Conservation (phyloP, 2,329 filamentous ascomycete genomes). For the Pseudovirgaria hyperparasitica region DNA sequence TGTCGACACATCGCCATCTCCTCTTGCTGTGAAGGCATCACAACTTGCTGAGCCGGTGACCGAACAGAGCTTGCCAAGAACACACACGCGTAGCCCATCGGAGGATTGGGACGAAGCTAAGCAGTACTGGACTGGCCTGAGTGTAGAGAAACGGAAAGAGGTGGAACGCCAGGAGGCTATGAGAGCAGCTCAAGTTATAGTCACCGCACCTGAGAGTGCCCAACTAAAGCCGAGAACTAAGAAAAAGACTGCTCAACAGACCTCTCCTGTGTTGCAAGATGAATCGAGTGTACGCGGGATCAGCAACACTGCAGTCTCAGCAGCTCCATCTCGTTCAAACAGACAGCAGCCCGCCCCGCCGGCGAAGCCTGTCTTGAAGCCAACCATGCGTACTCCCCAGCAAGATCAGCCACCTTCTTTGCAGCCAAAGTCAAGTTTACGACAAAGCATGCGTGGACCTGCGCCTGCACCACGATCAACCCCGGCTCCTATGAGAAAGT, state of each 20-base stretch:
- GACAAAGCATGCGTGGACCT: slow-evolving; percentile 7
- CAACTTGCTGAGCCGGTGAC: slow-evolving; percentile 7
- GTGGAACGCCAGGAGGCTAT: slow-evolving; percentile 48
- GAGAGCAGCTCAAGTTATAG: slow-evolving; percentile 34
- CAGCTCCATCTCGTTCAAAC: slow-evolving; percentile 5
- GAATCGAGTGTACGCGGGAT: no score
- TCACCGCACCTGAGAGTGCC: slow-evolving; percentile 11
- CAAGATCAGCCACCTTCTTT: no score
- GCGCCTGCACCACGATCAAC: slow-evolving; percentile 6
- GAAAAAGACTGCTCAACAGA: slow-evolving; percentile 17
- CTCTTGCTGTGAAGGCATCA: slow-evolving; percentile 8
- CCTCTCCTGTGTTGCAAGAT: slow-evolving; percentile 2
- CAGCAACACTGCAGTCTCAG: no score
- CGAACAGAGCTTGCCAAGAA: slow-evolving; percentile 1
- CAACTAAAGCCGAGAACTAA: slow-evolving; percentile 27
- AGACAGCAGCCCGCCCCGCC: slow-evolving; percentile 15
- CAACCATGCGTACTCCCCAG: slow-evolving; percentile 19
- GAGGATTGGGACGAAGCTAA: slow-evolving; percentile 57
- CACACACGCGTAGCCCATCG: slow-evolving; percentile 3
- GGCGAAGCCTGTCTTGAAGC: slow-evolving; percentile 28
- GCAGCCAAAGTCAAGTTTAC: no score
- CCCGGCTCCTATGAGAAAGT: slow-evolving; percentile 20
- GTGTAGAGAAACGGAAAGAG: slow-evolving; percentile 47
- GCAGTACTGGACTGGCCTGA: slow-evolving; percentile 56
- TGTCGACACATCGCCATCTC: slow-evolving; percentile 14